Base-by-base conservation (phyloP, 2,329 filamentous ascomycete species). In the Aspergillus sp. region DNA sequence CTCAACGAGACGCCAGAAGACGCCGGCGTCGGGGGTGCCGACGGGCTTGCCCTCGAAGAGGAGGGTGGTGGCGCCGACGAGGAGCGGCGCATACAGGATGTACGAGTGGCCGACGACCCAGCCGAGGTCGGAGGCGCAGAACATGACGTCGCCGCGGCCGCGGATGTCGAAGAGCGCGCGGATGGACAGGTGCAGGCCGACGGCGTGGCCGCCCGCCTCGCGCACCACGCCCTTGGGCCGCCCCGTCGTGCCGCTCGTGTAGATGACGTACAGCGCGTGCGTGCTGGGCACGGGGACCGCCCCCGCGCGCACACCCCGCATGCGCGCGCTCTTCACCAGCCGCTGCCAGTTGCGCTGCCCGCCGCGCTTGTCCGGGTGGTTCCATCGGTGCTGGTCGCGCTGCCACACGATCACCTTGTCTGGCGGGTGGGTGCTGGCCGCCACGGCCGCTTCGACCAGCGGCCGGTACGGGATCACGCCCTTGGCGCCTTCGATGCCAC, bases 31-130 rank as follows among this genome's bases (percentile, higher is more conserved):
- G 0, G 92, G 92, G 0, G 91, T 96, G 4, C 91, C 91, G 11
- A 96, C 80, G 0, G 92, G 92, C 61, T 97, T 97, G n/a, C 92
- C 93, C 73, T 97, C 92, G 69, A 91, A 97, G 0, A 97, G 78
- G 1, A 97, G 83, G 0, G 91, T 96, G 1, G 91, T 87, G 2
- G 92, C 91, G 4, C 92, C 92, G 0, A 88, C 84, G 1, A 97
- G 81, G 5, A 97, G 81, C 11, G 92, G 92, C 3, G 85, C 92
- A 66, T 97, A 97, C 11, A 96, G 78, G 57, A 96, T 96, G 68
- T 94, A 97, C 5, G 85, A 88, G 67, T 91, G 85, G 2, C 89
- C 89, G 0, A 94, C 89, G 0, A 92, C 90, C 93, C 92, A 97
- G 29, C 92, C 93, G 52, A 97, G 93, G 65, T 97, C 92, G 13